These are phyloP conservation scores for Raphanus sativus DNA, from an alignment of 345 rosid genomes.

Conservation along the genomic window DNA sequence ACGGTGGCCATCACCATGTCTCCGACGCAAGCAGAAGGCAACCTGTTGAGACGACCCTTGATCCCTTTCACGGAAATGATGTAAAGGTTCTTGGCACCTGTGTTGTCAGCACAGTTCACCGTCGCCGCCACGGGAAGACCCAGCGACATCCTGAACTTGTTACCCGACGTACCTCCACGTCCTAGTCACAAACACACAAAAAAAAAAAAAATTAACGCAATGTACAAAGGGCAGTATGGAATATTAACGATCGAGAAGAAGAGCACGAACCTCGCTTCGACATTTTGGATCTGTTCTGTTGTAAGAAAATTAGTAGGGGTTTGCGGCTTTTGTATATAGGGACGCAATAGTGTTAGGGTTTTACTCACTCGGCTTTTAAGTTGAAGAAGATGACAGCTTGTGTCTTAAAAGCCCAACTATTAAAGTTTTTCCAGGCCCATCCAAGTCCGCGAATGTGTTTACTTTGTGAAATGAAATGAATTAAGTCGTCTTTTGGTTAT, in stretches of 20 bases:
- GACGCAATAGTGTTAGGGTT: not conserved
- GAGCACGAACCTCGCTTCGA: not conserved
- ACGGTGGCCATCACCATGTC: slow-evolving; percentile 99
- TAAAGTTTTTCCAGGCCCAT: not conserved
- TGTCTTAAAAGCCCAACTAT: not conserved
- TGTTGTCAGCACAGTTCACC: slow-evolving; percentile 96
- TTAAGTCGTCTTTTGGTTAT: not conserved
- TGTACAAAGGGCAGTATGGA: not conserved
- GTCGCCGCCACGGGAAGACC: slow-evolving; percentile 99
- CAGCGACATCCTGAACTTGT: slow-evolving; percentile 94
- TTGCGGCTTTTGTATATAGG: not conserved
- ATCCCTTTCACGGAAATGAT: slow-evolving; percentile 95
- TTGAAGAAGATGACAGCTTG: not conserved
- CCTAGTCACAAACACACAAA: slow-evolving; percentile 38
- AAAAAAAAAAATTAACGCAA: not conserved
- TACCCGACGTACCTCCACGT: slow-evolving; percentile 95
- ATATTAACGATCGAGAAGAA: not conserved
- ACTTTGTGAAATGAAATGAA: not conserved
- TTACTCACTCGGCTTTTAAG: not conserved
- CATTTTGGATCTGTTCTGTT: not conserved
- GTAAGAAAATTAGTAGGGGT: not conserved
- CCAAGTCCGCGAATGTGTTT: not conserved
- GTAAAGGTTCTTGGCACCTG: slow-evolving; percentile 93
- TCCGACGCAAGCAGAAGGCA: slow-evolving; percentile 92
- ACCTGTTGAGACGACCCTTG: slow-evolving; percentile 84